These are phyloP conservation scores for Solanum peruvianum DNA, from an alignment of 257 asterid genomes.

Conservation along the genomic window DNA sequence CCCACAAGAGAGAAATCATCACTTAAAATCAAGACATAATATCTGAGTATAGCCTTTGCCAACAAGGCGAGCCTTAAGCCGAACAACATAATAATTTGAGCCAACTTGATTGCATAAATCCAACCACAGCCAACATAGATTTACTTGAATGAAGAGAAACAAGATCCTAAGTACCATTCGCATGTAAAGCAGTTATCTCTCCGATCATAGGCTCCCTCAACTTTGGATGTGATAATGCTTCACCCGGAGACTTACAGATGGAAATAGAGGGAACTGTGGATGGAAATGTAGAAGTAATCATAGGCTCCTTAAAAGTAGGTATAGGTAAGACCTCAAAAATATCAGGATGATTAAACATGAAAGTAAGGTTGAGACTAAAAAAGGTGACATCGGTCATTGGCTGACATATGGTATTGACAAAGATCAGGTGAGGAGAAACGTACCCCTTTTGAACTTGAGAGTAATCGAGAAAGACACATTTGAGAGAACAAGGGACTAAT, in stretches of 20 bases:
- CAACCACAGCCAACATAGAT: neutral
- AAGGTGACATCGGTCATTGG: too few species aligned
- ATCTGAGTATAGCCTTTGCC: neutral
- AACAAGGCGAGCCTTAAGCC: neutral
- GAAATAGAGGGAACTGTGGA: neutral
- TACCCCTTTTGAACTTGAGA: neutral
- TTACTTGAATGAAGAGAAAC: neutral
- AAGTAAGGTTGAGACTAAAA: neutral
- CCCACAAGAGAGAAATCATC: neutral
- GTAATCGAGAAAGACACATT: neutral
- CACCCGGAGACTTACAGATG: neutral
- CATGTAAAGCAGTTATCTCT: neutral
- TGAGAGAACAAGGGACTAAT: neutral
- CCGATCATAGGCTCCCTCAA: neutral
- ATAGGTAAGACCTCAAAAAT: neutral
- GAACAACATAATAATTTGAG: neutral
- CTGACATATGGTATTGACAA: neutral
- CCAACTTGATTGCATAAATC: neutral
- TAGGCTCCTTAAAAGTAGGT: neutral
- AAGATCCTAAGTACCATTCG: neutral
- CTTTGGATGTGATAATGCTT: neutral
- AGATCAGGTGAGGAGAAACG: neutral
- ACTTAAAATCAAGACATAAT: neutral
- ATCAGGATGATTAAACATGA: neutral
- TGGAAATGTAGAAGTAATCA: neutral